Evolutionary conservation across 768 basidiomycete species (phyloP).

Genomic region (Serendipita sp.): DNA sequence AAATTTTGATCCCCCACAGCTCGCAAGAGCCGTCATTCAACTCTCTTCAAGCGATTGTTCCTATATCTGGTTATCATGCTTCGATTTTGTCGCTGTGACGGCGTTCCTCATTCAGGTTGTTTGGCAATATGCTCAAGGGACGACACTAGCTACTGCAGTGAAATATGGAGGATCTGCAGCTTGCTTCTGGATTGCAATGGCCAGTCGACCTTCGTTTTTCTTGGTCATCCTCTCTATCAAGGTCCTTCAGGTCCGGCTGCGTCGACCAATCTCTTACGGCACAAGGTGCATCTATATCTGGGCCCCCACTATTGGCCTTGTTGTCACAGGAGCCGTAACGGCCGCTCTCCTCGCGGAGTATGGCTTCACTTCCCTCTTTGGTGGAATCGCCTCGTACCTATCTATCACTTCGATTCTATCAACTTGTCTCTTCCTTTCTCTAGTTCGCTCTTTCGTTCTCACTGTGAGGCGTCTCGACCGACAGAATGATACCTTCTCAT

Average conservation of each 20-base stretch:
- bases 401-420: constrained; percentile 35
- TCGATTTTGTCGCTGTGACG: constrained; percentile 45
- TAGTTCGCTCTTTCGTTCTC: constrained; percentile 44
- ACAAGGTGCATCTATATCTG: constrained; percentile 58
- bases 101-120: constrained; percentile 54
- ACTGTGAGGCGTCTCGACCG: constrained; percentile 44
- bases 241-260: constrained; percentile 54
- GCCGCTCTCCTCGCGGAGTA: constrained; percentile 42
- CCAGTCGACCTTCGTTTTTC: constrained; percentile 52
- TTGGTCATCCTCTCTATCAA: constrained; percentile 42
- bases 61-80: constrained; percentile 55
- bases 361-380: constrained; percentile 38
- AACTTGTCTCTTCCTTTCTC: constrained; percentile 37
- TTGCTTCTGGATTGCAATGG: constrained; percentile 53
- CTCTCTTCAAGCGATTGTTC: constrained; percentile 54
- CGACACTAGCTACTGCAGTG: constrained; percentile 29
- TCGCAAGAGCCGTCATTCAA: constrained; percentile 45
- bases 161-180: constrained; percentile 37
- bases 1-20: constrained; percentile 13
- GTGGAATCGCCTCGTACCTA: constrained; percentile 45
- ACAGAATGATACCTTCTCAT: constrained; percentile 29
- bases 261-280: constrained; percentile 53
- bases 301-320: constrained; percentile 43
- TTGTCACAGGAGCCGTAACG: constrained; percentile 39
- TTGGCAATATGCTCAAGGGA: constrained; percentile 33